Evolutionary conservation across 768 basidiomycete species (phyloP).

Genomic region (Boletus sensibilis): DNA sequence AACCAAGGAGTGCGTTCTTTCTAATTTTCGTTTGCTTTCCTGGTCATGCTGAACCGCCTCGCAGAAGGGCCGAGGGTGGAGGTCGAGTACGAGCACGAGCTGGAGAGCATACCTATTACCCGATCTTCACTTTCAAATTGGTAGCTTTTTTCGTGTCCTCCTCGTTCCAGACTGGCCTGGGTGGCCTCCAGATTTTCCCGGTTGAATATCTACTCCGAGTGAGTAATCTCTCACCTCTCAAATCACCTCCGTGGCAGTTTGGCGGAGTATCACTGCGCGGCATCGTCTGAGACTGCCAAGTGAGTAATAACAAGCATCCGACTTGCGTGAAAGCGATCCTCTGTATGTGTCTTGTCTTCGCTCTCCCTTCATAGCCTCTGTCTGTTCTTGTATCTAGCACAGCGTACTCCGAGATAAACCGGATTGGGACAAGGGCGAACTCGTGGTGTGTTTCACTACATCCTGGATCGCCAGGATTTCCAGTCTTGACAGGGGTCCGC

Average conservation of each 20-base stretch:
- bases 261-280: not conserved
- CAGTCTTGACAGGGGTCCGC: not conserved
- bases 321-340: not conserved
- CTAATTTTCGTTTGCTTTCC: not conserved
- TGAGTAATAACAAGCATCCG: not conserved
- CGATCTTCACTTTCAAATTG: constrained; percentile 53
- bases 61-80: constrained; percentile 80
- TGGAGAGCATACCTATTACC: constrained; percentile 62
- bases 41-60: constrained; percentile 15
- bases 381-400: not conserved
- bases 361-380: not conserved
- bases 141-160: constrained; percentile 35
- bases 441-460: not conserved
- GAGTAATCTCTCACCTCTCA: not conserved
- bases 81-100: constrained; percentile 95
- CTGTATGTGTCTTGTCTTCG: not conserved
- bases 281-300: not conserved
- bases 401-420: not conserved
- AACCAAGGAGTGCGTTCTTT: constrained; percentile 56
- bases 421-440: not conserved
- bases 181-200: not conserved
- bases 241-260: too few relatives aligned
- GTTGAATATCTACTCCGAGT: not conserved
- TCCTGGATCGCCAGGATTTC: not conserved
- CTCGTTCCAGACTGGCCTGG: not conserved